A percentile compares a stretch with the other conserved stretches of the same genome.
Evolutionary conservation across 2,329 filamentous ascomycete species (phyloP).

Genomic region (Dothidotthia symphoricarpi): DNA sequence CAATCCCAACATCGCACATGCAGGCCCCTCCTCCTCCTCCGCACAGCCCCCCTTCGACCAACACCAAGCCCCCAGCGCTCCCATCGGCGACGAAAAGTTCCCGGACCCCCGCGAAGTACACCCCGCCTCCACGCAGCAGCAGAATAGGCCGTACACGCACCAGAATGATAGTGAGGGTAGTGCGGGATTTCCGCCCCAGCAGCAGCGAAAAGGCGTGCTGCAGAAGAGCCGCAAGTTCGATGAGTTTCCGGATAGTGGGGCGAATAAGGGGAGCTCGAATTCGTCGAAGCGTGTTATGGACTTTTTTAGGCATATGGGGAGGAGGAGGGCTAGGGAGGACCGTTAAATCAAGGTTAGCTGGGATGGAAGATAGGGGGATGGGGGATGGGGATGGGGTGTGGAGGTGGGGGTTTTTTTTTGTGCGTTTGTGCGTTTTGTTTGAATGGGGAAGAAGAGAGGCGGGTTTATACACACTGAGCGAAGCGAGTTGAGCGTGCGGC

Average conservation of each 20-base stretch:
- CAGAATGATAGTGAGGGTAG: slow-evolving; percentile 40
- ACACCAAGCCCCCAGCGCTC: slow-evolving; percentile 24
- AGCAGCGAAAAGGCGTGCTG: slow-evolving; percentile 55
- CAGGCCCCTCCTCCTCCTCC: slow-evolving; percentile 27
- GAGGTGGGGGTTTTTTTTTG: too few relatives aligned
- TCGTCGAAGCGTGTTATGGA: slow-evolving; percentile 95
- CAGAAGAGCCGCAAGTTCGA: slow-evolving; percentile 90
- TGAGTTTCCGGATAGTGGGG: slow-evolving; percentile 67
- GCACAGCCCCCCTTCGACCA: slow-evolving; percentile 40
- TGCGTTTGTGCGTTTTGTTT: too few relatives aligned
- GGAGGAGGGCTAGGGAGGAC: slow-evolving; percentile 8
- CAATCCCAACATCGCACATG: slow-evolving; percentile 14
- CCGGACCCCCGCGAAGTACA: slow-evolving; percentile 35
- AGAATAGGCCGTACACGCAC: slow-evolving; percentile 29
- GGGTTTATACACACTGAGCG: too few relatives aligned
- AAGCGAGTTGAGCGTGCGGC: too few relatives aligned
- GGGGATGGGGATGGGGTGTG: too few relatives aligned
- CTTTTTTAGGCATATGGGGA: slow-evolving; percentile 83
- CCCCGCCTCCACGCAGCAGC: slow-evolving; percentile 20
- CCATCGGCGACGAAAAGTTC: slow-evolving; percentile 40
- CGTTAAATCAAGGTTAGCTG: too few relatives aligned
- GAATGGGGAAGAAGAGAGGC: too few relatives aligned
- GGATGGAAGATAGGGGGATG: too few relatives aligned
- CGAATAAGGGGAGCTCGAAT: slow-evolving; percentile 51
- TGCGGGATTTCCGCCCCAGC: slow-evolving; percentile 27